Conservation (phyloP, 192 early-diverging fungal species). For the Gigaspora rosea region DNA sequence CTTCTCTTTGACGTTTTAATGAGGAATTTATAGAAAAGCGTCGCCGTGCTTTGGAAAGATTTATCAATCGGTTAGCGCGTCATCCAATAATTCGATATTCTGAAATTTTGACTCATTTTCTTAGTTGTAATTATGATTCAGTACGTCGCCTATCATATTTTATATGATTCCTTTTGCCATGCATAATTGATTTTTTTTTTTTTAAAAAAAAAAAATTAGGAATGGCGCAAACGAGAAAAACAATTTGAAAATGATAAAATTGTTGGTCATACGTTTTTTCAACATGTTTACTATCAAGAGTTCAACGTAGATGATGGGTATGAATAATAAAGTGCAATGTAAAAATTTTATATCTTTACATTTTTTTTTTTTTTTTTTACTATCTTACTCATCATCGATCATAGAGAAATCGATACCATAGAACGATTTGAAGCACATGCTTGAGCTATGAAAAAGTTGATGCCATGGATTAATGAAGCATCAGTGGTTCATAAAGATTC, state of each 20-base stretch:
- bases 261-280: conserved; percentile 42
- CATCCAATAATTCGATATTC: conserved; percentile 49
- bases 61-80: conserved; percentile 44
- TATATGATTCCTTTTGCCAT: no score
- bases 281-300: conserved; percentile 50
- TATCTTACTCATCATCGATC: background rate
- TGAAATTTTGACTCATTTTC: conserved; percentile 46
- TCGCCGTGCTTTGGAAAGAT: conserved; percentile 42
- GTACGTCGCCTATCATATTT: background rate
- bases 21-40: conserved; percentile 48
- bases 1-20: conserved; percentile 47
- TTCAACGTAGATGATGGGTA: conserved; percentile 51
- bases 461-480: conserved; percentile 45
- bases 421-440: conserved; percentile 43
- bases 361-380: background rate
- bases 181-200: background rate
- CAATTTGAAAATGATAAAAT: conserved; percentile 47
- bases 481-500: conserved; percentile 41
- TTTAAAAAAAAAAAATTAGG: no score
- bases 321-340: background rate
- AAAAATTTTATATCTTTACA: background rate
- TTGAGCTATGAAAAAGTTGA: conserved; percentile 39
- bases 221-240: conserved; percentile 44
- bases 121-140: conserved; percentile 44
- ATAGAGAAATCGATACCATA: conserved; percentile 41